phyloP scores from a whole-genome alignment of 2,329 filamentous ascomycete species.

The Penicillium fuscoglaucum region DNA sequence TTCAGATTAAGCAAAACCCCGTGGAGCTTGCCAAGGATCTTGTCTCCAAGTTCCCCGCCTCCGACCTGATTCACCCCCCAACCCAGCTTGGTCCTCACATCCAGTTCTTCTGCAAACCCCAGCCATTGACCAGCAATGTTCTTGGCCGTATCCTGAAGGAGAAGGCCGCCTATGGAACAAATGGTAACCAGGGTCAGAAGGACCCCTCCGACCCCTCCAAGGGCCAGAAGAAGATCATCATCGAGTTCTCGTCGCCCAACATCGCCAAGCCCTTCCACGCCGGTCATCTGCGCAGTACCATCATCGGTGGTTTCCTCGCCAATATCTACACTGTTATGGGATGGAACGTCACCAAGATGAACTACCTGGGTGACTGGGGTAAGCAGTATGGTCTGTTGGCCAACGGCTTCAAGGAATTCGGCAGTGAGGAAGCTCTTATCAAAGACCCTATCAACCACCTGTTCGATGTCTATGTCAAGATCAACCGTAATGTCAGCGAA shows the following conservation, averaged over 20 bases:
- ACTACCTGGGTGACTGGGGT: conserved; percentile 69
- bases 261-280: conserved; percentile 68
- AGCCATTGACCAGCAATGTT: conserved; percentile 57
- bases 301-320: conserved; percentile 65
- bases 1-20: conserved; percentile 59
- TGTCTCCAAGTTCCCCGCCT: conserved; percentile 58
- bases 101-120: conserved; percentile 65
- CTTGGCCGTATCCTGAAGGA: conserved; percentile 61
- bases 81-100: conserved; percentile 60
- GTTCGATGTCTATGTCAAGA: conserved; percentile 66
- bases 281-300: conserved; percentile 65
- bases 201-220: conserved; percentile 58
- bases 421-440: conserved; percentile 59
- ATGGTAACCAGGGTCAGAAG: conserved; percentile 58
- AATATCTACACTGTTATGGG: conserved; percentile 62
- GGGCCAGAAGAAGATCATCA: conserved; percentile 59
- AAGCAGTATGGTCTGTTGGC: conserved; percentile 67
- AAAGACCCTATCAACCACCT: conserved; percentile 65
- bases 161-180: conserved; percentile 59
- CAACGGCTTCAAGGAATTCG: conserved; percentile 63
- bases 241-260: conserved; percentile 68
- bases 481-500: conserved; percentile 57
- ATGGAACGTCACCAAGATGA: conserved; percentile 64
- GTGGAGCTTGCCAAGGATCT: conserved; percentile 58
- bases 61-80: conserved; percentile 59